phyloP scores from a whole-genome alignment of 129 eudicot species.

The Solidago caesia region DNA sequence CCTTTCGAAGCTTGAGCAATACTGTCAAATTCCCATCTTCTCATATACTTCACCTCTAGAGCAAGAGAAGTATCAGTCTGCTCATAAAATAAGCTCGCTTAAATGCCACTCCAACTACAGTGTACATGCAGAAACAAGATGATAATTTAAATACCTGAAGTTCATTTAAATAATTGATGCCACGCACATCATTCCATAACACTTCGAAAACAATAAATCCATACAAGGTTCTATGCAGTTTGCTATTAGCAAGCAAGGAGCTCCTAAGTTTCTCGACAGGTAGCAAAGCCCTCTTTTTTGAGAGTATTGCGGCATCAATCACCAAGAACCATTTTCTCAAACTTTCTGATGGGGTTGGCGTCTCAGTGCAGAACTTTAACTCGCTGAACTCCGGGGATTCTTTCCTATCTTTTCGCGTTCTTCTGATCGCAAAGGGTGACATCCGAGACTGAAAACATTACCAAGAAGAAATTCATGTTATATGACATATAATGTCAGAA shows the following conservation, averaged over 20 bases:
- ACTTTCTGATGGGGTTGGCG: conserved; percentile 37
- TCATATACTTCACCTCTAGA: conserved; percentile 75
- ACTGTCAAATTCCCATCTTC: conserved; percentile 96
- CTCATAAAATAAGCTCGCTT: conserved; percentile 10
- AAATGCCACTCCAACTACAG: not conserved
- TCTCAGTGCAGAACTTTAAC: conserved; percentile 28
- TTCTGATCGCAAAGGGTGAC: conserved; percentile 89
- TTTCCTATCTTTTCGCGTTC: conserved; percentile 55
- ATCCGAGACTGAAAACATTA: conserved; percentile 66
- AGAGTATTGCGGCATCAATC: conserved; percentile 48
- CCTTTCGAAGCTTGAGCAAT: conserved; percentile 63
- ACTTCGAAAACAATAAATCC: conserved; percentile 92
- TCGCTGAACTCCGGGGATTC: conserved; percentile 34
- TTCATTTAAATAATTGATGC: conserved; percentile 82
- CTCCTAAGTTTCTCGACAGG: conserved; percentile 72
- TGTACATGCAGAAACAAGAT: conserved; percentile 3
- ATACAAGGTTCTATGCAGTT: conserved; percentile 72
- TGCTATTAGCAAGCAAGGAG: conserved; percentile 67
- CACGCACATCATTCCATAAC: conserved; percentile 81
- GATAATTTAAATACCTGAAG: conserved; percentile 62
- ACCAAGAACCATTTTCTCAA: conserved; percentile 61
- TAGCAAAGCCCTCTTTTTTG: conserved; percentile 63
- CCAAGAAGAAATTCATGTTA: conserved; percentile 8
- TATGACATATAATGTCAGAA: not conserved
- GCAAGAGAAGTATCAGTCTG: conserved; percentile 97